Evolutionary conservation across 106 monocot species (phyloP).

Genomic region (Dioscorea zingiberensis): DNA sequence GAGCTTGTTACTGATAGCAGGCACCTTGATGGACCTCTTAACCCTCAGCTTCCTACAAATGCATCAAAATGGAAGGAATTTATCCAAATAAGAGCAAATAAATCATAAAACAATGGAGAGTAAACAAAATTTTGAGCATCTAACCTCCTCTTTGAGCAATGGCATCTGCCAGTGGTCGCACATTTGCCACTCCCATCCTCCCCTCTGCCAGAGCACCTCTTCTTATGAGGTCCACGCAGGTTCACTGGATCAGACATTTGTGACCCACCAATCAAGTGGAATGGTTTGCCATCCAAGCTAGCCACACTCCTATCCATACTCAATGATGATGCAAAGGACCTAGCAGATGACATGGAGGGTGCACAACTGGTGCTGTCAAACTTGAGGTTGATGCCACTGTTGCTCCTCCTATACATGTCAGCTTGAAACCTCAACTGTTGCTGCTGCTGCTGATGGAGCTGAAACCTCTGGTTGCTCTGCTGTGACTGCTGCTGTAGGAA

Average conservation of each 20-base stretch:
- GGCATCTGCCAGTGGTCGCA: slow-evolving; percentile 51
- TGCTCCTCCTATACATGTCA: slow-evolving; percentile 57
- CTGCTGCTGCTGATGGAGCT: slow-evolving; percentile 49
- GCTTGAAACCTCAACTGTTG: slow-evolving; percentile 72
- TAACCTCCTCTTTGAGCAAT: slow-evolving; percentile 89
- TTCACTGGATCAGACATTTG: slow-evolving; percentile 48
- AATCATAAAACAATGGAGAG: slow-evolving; percentile 2
- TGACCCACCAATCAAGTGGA: slow-evolving; percentile 53
- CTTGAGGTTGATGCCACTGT: slow-evolving; percentile 71
- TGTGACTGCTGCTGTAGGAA: slow-evolving; percentile 37
- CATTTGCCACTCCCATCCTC: slow-evolving; percentile 73
- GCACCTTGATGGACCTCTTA: slow-evolving; percentile 81
- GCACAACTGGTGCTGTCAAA: slow-evolving; percentile 68
- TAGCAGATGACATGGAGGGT: slow-evolving; percentile 54
- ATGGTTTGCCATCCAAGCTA: slow-evolving; percentile 45
- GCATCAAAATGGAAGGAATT: not conserved
- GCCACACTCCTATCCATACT: slow-evolving; percentile 81
- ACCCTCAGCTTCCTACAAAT: slow-evolving; percentile 68
- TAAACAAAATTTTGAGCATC: not conserved
- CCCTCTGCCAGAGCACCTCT: slow-evolving; percentile 55
- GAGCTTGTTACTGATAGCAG: slow-evolving; percentile 86
- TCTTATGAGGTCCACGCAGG: slow-evolving; percentile 22
- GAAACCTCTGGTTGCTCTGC: slow-evolving; percentile 29
- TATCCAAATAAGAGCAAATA: not conserved
- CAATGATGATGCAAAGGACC: slow-evolving; percentile 75